These are phyloP conservation scores for Pyronema domesticum DNA, from an alignment of 495 filamentous ascomycete species.

Conservation along the genomic window DNA sequence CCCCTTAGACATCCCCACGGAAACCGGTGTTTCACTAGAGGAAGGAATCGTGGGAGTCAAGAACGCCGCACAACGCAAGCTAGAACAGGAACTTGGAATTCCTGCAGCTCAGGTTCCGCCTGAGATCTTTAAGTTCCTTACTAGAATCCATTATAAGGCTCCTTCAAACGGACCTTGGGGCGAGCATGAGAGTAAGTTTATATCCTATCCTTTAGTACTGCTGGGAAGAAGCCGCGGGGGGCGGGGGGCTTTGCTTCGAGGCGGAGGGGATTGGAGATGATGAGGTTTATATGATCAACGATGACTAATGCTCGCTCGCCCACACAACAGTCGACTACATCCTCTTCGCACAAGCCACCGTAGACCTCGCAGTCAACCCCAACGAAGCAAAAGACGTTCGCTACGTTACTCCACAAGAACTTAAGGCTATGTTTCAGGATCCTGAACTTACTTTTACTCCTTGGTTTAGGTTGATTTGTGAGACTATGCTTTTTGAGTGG, in stretches of 20 bases:
- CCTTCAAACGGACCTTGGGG: constrained; percentile 97
- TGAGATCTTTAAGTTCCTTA: constrained; percentile 83
- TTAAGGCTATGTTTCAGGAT: constrained; percentile 74
- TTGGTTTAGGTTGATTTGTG: constrained; percentile 98
- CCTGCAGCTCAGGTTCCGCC: constrained; percentile 76
- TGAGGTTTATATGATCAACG: not conserved
- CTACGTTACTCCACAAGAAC: constrained; percentile 66
- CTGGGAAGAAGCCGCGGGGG: too few relatives aligned
- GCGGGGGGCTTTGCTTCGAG: too few relatives aligned
- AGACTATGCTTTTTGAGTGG: constrained; percentile 94
- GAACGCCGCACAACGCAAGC: constrained; percentile 76
- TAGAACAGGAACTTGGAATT: constrained; percentile 90
- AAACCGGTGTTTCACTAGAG: constrained; percentile 71
- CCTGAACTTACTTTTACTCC: constrained; percentile 69
- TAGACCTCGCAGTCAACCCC: constrained; percentile 56
- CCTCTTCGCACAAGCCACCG: constrained; percentile 88
- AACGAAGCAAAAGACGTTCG: constrained; percentile 76
- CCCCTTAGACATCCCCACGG: constrained; percentile 73
- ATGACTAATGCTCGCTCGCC: not conserved
- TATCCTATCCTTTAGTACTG: not conserved
- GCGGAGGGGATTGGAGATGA: too few relatives aligned
- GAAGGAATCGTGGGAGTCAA: constrained; percentile 70
- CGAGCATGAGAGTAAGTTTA: constrained; percentile 79
- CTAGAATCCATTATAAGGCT: constrained; percentile 93
- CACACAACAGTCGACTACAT: constrained; percentile 80